Base-by-base conservation (phyloP, 345 rosid genomes). In the Dovyalis caffra region DNA sequence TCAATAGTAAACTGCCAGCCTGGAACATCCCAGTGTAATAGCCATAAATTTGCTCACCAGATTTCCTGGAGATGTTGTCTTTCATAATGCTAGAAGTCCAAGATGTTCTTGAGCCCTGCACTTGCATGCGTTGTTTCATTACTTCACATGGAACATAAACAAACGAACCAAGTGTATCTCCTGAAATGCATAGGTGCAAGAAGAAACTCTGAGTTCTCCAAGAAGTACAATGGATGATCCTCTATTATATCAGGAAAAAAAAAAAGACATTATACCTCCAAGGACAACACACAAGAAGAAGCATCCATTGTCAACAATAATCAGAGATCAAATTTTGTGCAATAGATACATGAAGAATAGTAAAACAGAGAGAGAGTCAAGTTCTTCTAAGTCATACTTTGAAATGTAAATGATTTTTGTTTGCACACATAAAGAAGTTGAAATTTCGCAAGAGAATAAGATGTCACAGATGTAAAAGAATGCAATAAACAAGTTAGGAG, bases 101-200 rank as follows among this genome's bases (percentile, higher is more conserved):
- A 71, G 98, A 92, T 69, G 81, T 79, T 78, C 71, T 79, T 9
- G 97, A 85, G 74, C 98, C 98, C 85, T 94, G 98, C 78, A 94
- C 85, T 88, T 94, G 98, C 98, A 94, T 94, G 64, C 97, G 93
- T 78, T 90, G 98, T 89, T 94, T 94, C 82, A 94, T 88, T 68
- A 94, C 97, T 87, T 94, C 98, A 74, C 97, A 94, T 32, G 98
- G 98, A 73, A 94, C 98, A 84, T 92, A 94, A 45, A 89, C 84
- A 76, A 90, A 78, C 68, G 98, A 94, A 85, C 97, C 98, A 76
- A 94, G 90, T 25, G 98, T 90, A 82, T 94, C 98, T 49, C 98
- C 98, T 94, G 88, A 80, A 83, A 83, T 56, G 64, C 70, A 84
- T 35, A 64, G 34, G 73, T 77, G 76, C 37, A 69, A 77, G 72